phyloP scores from a whole-genome alignment of 768 basidiomycete species.

The Agaricus subrufescens region DNA sequence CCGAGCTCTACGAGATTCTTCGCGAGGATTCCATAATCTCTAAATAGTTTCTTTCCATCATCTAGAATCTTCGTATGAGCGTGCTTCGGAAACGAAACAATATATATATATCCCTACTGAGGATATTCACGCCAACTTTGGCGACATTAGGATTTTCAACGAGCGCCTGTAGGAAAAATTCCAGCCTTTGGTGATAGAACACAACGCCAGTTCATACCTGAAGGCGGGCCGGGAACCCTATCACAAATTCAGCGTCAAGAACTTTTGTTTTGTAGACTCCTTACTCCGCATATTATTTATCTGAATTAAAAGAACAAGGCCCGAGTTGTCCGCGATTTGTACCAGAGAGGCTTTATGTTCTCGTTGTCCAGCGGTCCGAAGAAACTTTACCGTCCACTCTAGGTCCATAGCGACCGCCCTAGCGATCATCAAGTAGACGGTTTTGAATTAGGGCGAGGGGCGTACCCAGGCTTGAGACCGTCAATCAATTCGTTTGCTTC shows the following conservation, averaged over 20 bases:
- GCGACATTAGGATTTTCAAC: constrained; percentile 25
- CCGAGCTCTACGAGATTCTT: constrained; percentile 32
- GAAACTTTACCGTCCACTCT: constrained; percentile 26
- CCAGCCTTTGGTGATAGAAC: neutral
- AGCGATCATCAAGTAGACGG: neutral
- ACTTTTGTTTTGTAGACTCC: constrained; percentile 2
- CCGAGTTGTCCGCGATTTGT: constrained; percentile 25
- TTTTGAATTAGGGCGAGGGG: neutral
- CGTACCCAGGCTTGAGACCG: constrained; percentile 20
- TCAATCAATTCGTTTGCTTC: constrained; percentile 27
- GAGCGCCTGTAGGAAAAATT: constrained; percentile 17
- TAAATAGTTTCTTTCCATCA: constrained; percentile 33
- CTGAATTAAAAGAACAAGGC: constrained; percentile 28
- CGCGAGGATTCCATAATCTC: constrained; percentile 32
- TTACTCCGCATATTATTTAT: constrained; percentile 24
- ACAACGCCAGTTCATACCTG: constrained; percentile 11
- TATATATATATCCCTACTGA: constrained; percentile 17
- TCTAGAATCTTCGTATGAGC: constrained; percentile 14
- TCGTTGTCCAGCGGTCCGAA: neutral
- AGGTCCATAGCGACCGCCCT: constrained; percentile 29
- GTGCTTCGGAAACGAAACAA: neutral
- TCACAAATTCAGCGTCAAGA: neutral
- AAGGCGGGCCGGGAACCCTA: constrained; percentile 27
- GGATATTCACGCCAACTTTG: constrained; percentile 29
- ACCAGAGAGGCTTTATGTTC: constrained; percentile 25